Evolutionary conservation across 1,284 basidiomycete species (phyloP).

Genomic region (Blastosporella zonata): DNA sequence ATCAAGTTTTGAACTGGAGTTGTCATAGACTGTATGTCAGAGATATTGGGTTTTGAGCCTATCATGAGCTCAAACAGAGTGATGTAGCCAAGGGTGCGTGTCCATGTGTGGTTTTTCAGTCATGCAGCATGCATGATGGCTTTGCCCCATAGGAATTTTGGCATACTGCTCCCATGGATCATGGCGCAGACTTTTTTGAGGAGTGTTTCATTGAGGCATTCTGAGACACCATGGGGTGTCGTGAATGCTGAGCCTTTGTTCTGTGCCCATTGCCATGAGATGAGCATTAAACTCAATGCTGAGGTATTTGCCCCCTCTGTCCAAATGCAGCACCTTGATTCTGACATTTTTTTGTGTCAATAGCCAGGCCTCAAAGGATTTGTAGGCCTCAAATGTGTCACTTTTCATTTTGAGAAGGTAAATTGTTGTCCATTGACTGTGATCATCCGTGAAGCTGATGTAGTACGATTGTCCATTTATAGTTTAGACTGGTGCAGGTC

Average conservation of each 20-base stretch:
- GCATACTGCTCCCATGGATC: not conserved
- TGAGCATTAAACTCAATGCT: conserved; percentile 11
- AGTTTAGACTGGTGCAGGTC: conserved; percentile 12
- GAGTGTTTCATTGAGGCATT: conserved; percentile 14
- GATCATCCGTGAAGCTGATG: conserved; percentile 32
- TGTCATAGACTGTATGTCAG: not conserved
- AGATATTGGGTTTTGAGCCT: not conserved
- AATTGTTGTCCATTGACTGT: conserved; percentile 21
- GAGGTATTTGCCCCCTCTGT: conserved; percentile 16
- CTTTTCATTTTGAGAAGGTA: conserved; percentile 27
- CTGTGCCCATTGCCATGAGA: conserved; percentile 14
- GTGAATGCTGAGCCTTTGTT: conserved; percentile 16
- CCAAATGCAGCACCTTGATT: conserved; percentile 5
- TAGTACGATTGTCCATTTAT: conserved; percentile 25
- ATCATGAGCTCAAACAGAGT: not conserved
- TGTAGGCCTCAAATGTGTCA: conserved; percentile 2
- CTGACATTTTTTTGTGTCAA: not conserved
- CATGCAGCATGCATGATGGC: conserved; percentile 1
- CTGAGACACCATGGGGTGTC: no score
- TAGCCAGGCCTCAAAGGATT: not conserved
- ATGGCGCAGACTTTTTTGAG: conserved; percentile 10
- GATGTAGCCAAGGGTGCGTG: not conserved
- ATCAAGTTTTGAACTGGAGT: conserved; percentile 8
- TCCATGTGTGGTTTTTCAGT: not conserved
- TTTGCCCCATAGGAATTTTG: not conserved